These are phyloP conservation scores for Epicoccum sorghinum DNA, from an alignment of 2,329 filamentous ascomycete genomes.

Conservation along the genomic window DNA sequence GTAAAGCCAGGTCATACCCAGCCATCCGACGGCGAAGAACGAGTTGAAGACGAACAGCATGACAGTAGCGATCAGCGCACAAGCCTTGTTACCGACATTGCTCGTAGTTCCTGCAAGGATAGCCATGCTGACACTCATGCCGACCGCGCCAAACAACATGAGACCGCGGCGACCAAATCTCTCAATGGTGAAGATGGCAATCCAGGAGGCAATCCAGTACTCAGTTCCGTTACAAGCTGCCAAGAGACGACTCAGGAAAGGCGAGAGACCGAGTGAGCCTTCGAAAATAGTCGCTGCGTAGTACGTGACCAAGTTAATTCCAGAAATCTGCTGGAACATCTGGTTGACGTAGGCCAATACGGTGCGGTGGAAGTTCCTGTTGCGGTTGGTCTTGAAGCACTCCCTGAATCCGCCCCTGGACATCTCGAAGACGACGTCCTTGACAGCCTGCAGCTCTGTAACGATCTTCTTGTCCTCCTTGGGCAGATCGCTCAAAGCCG, in stretches of 20 bases:
- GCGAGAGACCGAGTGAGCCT: slow-evolving; percentile 47
- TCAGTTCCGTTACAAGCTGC: slow-evolving; percentile 52
- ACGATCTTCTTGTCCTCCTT: slow-evolving; percentile 48
- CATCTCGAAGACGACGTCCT: slow-evolving; percentile 48
- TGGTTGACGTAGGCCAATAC: slow-evolving; percentile 53
- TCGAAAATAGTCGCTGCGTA: slow-evolving; percentile 53
- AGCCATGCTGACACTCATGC: slow-evolving; percentile 45
- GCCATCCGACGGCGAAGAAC: slow-evolving; percentile 88
- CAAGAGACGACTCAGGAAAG: slow-evolving; percentile 43
- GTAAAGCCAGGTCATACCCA: slow-evolving; percentile 66
- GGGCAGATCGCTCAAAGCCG: slow-evolving; percentile 47
- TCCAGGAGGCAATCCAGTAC: slow-evolving; percentile 51
- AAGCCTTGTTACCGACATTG: slow-evolving; percentile 27
- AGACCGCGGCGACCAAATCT: slow-evolving; percentile 46
- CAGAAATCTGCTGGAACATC: slow-evolving; percentile 53
- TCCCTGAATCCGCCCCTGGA: slow-evolving; percentile 59
- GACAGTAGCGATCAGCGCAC: slow-evolving; percentile 62
- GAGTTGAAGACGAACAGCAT: slow-evolving; percentile 94
- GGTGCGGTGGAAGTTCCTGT: slow-evolving; percentile 53
- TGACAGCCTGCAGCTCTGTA: slow-evolving; percentile 44
- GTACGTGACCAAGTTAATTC: slow-evolving; percentile 50
- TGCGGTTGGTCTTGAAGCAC: slow-evolving; percentile 62
- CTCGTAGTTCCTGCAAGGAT: slow-evolving; percentile 43
- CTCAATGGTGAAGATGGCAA: slow-evolving; percentile 51
- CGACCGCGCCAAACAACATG: slow-evolving; percentile 48